phyloP scores from a whole-genome alignment of 2,329 filamentous ascomycete genomes.

The Zymoseptoria tritici region DNA sequence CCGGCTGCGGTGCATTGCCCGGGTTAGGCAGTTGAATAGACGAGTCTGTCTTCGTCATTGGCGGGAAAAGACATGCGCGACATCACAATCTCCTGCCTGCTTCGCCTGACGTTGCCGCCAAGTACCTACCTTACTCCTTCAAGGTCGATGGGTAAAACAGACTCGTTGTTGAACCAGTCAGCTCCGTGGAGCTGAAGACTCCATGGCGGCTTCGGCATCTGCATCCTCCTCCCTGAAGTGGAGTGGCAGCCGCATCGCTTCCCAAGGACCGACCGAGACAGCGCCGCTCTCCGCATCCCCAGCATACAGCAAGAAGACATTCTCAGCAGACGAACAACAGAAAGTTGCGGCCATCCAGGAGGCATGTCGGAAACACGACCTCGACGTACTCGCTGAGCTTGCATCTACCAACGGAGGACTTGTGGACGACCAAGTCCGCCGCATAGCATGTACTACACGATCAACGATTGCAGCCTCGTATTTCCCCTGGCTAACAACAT shows the following conservation, averaged over 20 bases:
- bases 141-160: not conserved
- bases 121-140: not conserved
- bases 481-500: slow-evolving; percentile 2
- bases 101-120: not conserved
- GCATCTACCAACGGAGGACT: slow-evolving; percentile 41
- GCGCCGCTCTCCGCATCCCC: not conserved
- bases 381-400: slow-evolving; percentile 34
- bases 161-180: not conserved
- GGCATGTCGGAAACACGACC: slow-evolving; percentile 36
- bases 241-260: not conserved
- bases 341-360: slow-evolving; percentile 28
- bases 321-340: slow-evolving; percentile 6
- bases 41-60: too few relatives aligned
- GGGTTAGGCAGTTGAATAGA: not conserved
- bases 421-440: slow-evolving; percentile 51
- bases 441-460: slow-evolving; percentile 62
- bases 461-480: not conserved
- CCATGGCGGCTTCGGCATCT: not conserved
- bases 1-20: not conserved
- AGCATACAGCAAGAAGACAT: not conserved
- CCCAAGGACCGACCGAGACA: not conserved
- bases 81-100: not conserved
- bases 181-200: not conserved
- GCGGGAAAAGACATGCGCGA: not conserved
- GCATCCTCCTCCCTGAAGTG: not conserved